Evolutionary conservation across 352 stramenopile species (phyloP).

Genomic region (Globisporangium iwayamae): DNA sequence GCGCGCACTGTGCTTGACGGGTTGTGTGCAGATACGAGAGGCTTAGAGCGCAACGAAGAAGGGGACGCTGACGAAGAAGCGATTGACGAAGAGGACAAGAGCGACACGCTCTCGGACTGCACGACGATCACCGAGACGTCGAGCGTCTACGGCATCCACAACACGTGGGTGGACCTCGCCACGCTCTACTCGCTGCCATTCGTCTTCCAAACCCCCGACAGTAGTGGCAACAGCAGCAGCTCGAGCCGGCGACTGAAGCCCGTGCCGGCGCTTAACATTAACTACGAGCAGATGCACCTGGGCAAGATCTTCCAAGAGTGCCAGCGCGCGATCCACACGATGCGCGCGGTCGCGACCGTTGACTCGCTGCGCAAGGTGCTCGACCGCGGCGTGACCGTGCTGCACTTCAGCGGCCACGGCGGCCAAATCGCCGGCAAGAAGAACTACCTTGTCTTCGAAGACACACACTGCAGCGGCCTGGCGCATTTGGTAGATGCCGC

Average conservation of each 20-base stretch:
- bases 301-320: constrained; percentile 76
- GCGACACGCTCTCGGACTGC: constrained; percentile 73
- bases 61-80: neutral
- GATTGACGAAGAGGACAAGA: constrained; percentile 59
- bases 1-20: constrained; percentile 49
- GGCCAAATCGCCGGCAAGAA: constrained; percentile 58
- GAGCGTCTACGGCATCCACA: constrained; percentile 72
- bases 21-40: constrained; percentile 10
- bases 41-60: neutral
- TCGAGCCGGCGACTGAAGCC: constrained; percentile 42
- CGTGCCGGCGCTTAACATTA: constrained; percentile 64
- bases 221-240: constrained; percentile 1
- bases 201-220: constrained; percentile 36
- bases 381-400: constrained; percentile 67
- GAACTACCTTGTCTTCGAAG: constrained; percentile 75
- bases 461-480: constrained; percentile 60
- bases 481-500: constrained; percentile 63
- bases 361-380: constrained; percentile 73
- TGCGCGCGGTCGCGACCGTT: constrained; percentile 65
- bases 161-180: constrained; percentile 78
- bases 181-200: constrained; percentile 76
- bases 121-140: constrained; percentile 67
- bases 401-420: constrained; percentile 80
- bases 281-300: constrained; percentile 59
- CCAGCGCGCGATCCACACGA: constrained; percentile 72